phyloP scores from a whole-genome alignment of 352 stramenopile species.

The Peronosclerospora sorghi region DNA sequence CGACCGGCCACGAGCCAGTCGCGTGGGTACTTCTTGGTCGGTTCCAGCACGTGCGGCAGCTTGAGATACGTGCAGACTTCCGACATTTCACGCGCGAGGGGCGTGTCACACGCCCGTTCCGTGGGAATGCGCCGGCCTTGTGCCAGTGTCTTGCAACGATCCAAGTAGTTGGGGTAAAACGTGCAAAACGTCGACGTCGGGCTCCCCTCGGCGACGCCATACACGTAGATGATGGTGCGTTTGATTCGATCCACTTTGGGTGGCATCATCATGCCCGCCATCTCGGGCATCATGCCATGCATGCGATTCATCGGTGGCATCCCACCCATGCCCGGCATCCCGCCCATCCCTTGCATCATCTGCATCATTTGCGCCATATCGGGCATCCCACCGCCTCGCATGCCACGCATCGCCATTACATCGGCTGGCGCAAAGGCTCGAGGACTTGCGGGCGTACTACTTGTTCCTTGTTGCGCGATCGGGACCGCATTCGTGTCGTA shows the following conservation, averaged over 20 bases:
- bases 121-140: constrained; percentile 66
- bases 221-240: constrained; percentile 58
- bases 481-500: constrained; percentile 76
- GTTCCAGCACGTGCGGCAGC: constrained; percentile 72
- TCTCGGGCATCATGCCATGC: constrained; percentile 24
- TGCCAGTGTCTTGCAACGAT: constrained; percentile 72
- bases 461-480: constrained; percentile 16
- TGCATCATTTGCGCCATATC: constrained; percentile 57
- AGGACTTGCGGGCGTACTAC: constrained; percentile 24
- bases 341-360: constrained; percentile 39
- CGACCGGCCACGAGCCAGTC: constrained; percentile 67
- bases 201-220: constrained; percentile 45
- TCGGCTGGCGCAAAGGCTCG: constrained; percentile 32
- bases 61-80: constrained; percentile 77
- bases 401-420: constrained; percentile 47
- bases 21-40: constrained; percentile 70
- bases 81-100: constrained; percentile 71
- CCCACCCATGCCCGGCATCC: constrained; percentile 31
- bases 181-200: constrained; percentile 51
- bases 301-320: constrained; percentile 29
- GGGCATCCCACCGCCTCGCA: constrained; percentile 30
- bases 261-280: constrained; percentile 25
- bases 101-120: constrained; percentile 49
- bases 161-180: constrained; percentile 85
- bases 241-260: constrained; percentile 43